These are phyloP conservation scores for Phlegmacium glaucopus DNA, from an alignment of 768 basidiomycete genomes.

Conservation along the genomic window DNA sequence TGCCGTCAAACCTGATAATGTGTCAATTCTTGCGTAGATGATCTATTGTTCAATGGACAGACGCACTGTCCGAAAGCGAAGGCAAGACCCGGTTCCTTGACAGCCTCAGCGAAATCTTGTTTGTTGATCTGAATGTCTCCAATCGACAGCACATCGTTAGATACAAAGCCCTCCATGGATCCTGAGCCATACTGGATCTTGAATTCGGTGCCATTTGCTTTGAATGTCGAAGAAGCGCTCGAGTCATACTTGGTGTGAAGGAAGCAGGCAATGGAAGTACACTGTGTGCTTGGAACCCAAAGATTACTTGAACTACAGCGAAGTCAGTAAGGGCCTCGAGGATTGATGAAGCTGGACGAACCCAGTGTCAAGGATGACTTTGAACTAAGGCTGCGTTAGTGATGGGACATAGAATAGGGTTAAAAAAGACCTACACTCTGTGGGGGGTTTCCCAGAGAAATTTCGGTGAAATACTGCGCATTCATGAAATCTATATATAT, in stretches of 20 bases:
- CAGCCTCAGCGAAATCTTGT: constrained; percentile 94
- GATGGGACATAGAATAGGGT: background rate
- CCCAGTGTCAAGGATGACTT: constrained; percentile 95
- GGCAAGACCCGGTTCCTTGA: constrained; percentile 93
- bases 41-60: background rate
- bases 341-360: constrained; percentile 20
- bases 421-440: constrained; percentile 56
- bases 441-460: constrained; percentile 77
- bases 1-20: constrained; percentile 80
- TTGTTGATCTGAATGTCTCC: constrained; percentile 74
- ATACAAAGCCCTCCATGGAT: constrained; percentile 95
- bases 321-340: constrained; percentile 5
- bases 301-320: constrained; percentile 76
- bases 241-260: constrained; percentile 93
- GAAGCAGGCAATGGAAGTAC: constrained; percentile 91
- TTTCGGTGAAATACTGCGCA: constrained; percentile 94
- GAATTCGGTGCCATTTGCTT: constrained; percentile 85
- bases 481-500: constrained; percentile 88
- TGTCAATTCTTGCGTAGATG: background rate
- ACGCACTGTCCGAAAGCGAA: constrained; percentile 92
- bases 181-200: constrained; percentile 94
- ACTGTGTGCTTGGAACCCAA: constrained; percentile 84
- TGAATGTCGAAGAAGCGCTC: constrained; percentile 74
- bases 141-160: constrained; percentile 74
- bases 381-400: constrained; percentile 52